Evolutionary conservation across 176 grass and related monocot species (phyloP).

Genomic region (Hyparrhenia diplandra): DNA sequence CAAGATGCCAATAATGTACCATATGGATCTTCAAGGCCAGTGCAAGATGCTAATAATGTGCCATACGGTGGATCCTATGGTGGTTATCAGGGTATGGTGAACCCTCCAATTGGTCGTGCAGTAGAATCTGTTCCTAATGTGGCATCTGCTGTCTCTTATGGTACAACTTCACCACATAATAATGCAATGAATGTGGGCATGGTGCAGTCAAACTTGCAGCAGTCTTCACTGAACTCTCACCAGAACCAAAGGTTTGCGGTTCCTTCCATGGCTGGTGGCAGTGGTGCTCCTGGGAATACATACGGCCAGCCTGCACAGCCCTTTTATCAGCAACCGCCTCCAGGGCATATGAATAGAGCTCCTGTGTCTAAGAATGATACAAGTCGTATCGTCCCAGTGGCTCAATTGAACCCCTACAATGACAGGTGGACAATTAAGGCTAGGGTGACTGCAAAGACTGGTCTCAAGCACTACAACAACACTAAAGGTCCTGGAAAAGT

Average conservation of each 20-base stretch:
- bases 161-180: constrained; percentile 27
- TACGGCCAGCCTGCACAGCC: constrained; percentile 36
- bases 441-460: constrained; percentile 61
- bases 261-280: constrained; percentile 29
- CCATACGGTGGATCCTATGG: constrained; percentile 32
- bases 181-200: constrained; percentile 15
- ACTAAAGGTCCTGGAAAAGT: constrained; percentile 58
- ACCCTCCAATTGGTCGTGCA: constrained; percentile 6
- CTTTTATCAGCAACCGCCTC: constrained; percentile 54
- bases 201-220: constrained; percentile 39
- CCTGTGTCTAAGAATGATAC: constrained; percentile 66
- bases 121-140: constrained; percentile 36
- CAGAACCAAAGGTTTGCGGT: constrained; percentile 60
- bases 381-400: constrained; percentile 51
- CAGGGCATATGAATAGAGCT: constrained; percentile 57
- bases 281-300: constrained; percentile 41
- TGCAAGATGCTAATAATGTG: too few relatives aligned
- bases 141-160: constrained; percentile 21
- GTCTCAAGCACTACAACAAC: constrained; percentile 44
- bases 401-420: constrained; percentile 68
- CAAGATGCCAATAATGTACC: constrained; percentile 39
- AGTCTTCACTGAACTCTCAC: constrained; percentile 25
- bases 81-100: constrained; percentile 19
- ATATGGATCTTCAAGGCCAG: too few relatives aligned
- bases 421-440: constrained; percentile 73